Base-by-base conservation (phyloP, 352 stramenopile genomes). In the Globisporangium splendens region DNA sequence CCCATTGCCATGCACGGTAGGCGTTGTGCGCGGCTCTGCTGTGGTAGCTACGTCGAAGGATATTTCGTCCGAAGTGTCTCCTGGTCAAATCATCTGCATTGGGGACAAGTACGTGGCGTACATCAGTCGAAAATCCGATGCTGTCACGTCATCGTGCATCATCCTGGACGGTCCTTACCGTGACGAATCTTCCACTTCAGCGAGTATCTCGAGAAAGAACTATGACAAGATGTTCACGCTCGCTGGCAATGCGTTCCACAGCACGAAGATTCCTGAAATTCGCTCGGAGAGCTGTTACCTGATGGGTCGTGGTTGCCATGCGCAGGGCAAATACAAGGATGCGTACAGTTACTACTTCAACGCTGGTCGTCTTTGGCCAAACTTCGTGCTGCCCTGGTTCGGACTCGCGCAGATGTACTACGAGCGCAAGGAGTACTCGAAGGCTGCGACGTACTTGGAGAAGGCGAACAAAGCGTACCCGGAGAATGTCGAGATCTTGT, bases 281-380 rank as follows among this genome's bases (percentile, higher is more conserved):
- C 93, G 96, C 51, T 97, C 95, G 12, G 96, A 99, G 72, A 98
- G 93, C 61, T 97, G 96, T 52, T 99, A 97, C 68, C 85, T 98
- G 35, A 95, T 98, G 74, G 96, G 91, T 12, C 89, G 96, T 53
- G 95, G 97, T n/a, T 95, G 94, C 55, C 96, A 99, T 66, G 91
- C 95, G 35, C 81, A 83, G 56, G 88, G 88, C 53, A 96, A 98
- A 61, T 97, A 98, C 72, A 96, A 98, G 64, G 86, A 98, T 57
- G 96, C 96, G 13, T 96, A 97, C 66, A 96, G 93, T 66, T 97
- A 98, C 68, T 99, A 99, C 74, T 95, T 97, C 55, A 95, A 97
- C 56, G 94, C 95, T 31, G 95, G 81, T 22, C 82, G 85, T 15
- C 70, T 91, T n/a, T 91, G 82, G 79, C 78, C 85, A 4, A 91